Base-by-base conservation (phyloP, 2,329 filamentous ascomycete genomes). In the Fonsecaea pedrosoi region DNA sequence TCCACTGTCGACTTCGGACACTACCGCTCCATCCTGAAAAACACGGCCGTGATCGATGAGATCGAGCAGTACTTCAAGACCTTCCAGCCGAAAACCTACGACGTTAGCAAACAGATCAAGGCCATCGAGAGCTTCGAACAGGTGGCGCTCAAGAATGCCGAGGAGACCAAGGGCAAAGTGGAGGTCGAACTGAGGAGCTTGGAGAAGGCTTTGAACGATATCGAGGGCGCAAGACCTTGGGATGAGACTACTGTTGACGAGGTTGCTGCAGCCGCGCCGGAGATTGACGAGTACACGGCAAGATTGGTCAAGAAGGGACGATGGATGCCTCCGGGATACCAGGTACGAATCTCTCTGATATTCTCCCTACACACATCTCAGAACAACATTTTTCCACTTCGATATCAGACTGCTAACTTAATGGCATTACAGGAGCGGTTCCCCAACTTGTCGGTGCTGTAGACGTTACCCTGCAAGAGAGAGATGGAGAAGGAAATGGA, bases 271-370 rank as follows among this genome's bases (percentile, higher is more conserved):
- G 95, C 94, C 76, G 92, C 94, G 81, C 94, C 95, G 76, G 94
- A 96, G 74, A 97, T 99, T 81, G 94, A 98, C 84, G 89, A 97
- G 88, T 96, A 96, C 87, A 97, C 94, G 76, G 84, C 89, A 77
- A 89, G 95, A 84, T 89, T 99, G 80, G 94, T 99, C 73, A 92
- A 92, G 82, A 97, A 96, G 90, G 94, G 94, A 81, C 92, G 93
- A 89, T 99, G 95, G 95, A 88, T 90, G 85, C 94, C 97, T 78
- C 94, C 95, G 72, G 95, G 95, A 80, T 99, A 99, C 91, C 97
- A 97, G 92, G 94, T 94, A 85, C 76, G 90, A 82, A 58, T 69
- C 15, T 48, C 62, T 48, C 58, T 15, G 40, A 42, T n/a, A 1
- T 21, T 30, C 15, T 48, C 0, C n/a, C 8, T 12, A 3, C 18